Evolutionary conservation across 2,329 filamentous ascomycete species (phyloP).

Genomic region (Magnaporthiopsis incrustans): DNA sequence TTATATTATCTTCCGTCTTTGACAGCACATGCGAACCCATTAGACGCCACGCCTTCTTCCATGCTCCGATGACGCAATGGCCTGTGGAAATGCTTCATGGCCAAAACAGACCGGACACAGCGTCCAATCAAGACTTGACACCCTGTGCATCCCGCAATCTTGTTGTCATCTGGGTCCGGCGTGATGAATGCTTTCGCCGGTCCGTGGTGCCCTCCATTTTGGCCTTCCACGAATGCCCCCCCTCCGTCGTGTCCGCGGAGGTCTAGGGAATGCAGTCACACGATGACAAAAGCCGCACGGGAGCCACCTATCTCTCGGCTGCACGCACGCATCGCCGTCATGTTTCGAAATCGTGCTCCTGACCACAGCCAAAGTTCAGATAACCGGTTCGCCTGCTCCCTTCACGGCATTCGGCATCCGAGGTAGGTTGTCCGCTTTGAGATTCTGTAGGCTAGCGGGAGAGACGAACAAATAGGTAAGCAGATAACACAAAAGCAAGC

Average conservation of each 20-base stretch:
- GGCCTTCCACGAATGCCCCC: not conserved
- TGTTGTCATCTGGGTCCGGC: not conserved
- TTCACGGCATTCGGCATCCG: not conserved
- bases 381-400: not conserved
- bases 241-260: not conserved
- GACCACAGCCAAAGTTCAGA: not conserved
- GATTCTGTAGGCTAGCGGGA: no score
- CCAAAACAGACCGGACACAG: not conserved
- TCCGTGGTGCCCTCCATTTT: not conserved
- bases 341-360: not conserved
- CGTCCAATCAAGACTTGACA: not conserved
- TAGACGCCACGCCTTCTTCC: not conserved
- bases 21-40: not conserved
- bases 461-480: not conserved
- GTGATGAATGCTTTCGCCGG: not conserved
- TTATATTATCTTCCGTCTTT: not conserved
- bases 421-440: not conserved
- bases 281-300: not conserved
- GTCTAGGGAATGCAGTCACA: not conserved
- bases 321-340: not conserved
- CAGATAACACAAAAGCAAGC: not conserved
- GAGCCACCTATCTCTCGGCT: not conserved
- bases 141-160: not conserved
- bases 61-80: not conserved
- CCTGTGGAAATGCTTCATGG: not conserved